A percentile compares a stretch with the other conserved stretches of the same genome.
Evolutionary conservation across 192 early-diverging fungal species (phyloP).

Genomic region (Linnemannia elongata): DNA sequence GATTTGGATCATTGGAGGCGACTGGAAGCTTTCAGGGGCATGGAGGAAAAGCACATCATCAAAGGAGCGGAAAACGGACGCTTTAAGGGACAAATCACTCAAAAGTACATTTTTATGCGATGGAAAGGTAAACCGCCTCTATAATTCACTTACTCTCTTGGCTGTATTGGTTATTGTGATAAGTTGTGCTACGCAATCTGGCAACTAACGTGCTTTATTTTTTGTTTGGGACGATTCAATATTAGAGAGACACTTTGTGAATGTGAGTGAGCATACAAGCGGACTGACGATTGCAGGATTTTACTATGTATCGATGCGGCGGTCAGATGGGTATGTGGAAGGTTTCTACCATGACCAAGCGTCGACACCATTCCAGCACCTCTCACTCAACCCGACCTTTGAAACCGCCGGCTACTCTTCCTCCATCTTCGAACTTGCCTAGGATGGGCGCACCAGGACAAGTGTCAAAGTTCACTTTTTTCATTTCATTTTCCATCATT

Average conservation of each 20-base stretch:
- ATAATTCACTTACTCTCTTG: background rate
- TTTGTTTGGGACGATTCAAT: background rate
- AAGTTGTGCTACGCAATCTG: background rate
- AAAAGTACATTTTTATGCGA: slow-evolving; percentile 80
- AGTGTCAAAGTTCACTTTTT: background rate
- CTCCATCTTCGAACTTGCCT: slow-evolving; percentile 42
- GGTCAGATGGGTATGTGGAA: slow-evolving; percentile 68
- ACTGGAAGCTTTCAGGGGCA: slow-evolving; percentile 53
- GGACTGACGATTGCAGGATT: slow-evolving; percentile 76
- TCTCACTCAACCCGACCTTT: slow-evolving; percentile 47
- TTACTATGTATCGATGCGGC: slow-evolving; percentile 76
- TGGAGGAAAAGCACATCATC: slow-evolving; percentile 46
- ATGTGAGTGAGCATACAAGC: slow-evolving; percentile 62
- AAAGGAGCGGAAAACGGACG: slow-evolving; percentile 42
- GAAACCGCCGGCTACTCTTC: slow-evolving; percentile 52
- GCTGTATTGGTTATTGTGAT: background rate
- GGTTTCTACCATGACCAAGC: slow-evolving; percentile 63
- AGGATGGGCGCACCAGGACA: background rate
- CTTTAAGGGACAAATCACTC: slow-evolving; percentile 62
- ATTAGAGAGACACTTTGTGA: slow-evolving; percentile 70
- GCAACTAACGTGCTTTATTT: background rate
- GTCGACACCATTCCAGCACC: slow-evolving; percentile 55
- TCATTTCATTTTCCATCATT: background rate
- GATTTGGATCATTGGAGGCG: slow-evolving; percentile 63
- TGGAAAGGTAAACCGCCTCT: slow-evolving; percentile 65